These are phyloP conservation scores for Rhodotorula sp. DNA, from an alignment of 1,284 basidiomycete genomes.

Conservation along the genomic window DNA sequence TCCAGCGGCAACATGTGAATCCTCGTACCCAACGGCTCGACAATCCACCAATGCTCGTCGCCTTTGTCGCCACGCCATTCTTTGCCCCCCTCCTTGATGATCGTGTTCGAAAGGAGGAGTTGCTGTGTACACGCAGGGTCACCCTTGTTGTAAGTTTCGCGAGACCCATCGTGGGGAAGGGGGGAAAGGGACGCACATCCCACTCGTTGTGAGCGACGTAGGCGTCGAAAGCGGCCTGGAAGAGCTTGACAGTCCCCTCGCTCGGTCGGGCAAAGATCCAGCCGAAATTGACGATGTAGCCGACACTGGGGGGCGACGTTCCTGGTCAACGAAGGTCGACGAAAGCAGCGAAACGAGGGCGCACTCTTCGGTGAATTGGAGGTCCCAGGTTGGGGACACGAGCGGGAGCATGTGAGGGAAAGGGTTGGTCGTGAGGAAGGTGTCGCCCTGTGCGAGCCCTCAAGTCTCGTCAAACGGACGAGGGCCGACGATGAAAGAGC, in stretches of 20 bases:
- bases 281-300: slow-evolving; percentile 9
- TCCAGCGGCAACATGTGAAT: slow-evolving; percentile 6
- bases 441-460: slow-evolving; percentile 6
- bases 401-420: slow-evolving; percentile 11
- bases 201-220: slow-evolving; percentile 9
- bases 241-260: not conserved
- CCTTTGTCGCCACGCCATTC: not conserved
- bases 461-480: no score
- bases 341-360: not conserved
- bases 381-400: slow-evolving; percentile 1
- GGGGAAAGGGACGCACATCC: slow-evolving; percentile 1
- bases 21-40: not conserved
- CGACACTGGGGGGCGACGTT: no score
- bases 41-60: slow-evolving; percentile 8
- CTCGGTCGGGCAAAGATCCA: slow-evolving; percentile 1
- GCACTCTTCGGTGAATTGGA: slow-evolving; percentile 17
- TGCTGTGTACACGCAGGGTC: no score
- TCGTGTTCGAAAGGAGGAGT: not conserved
- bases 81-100: not conserved
- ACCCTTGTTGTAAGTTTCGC: no score
- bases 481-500: no score
- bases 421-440: slow-evolving; percentile 4
- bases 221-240: not conserved
- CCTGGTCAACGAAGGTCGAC: not conserved
- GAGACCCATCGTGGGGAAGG: not conserved